Base-by-base conservation (phyloP, 1,139 yeast genomes). In the Pichia sp. region DNA sequence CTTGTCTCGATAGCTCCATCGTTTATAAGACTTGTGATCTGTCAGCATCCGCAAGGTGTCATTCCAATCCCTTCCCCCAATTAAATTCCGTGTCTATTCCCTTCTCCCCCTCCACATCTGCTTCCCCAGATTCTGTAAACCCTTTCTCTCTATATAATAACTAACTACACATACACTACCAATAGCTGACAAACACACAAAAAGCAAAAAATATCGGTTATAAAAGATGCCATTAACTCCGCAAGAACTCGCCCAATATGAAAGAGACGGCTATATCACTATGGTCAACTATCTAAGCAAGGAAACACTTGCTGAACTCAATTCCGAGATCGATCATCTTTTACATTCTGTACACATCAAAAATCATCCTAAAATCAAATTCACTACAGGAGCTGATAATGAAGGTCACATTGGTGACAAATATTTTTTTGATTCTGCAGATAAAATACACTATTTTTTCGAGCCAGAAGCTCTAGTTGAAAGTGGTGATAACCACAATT, bases 301-400 rank as follows among this genome's bases (percentile, higher is more conserved):
- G 0, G 65, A 62, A 2, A 70, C 73, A 37, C 68, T 74, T 2
- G 36, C 50, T 0, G 51, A 50, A 1, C 60, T 82, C 32, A 57
- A 77, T 37, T 40, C 45, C 0, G 69, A 72, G 45, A 68, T 84
- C 1, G 63, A 66, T 24, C 44, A 56, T 20, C 60, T 83, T 21
- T 65, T 82, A 36, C 51, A 59, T 1, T 65, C 67, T 5, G 70
- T 83, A 40, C 78, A 80, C 48, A 52, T 79, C 6, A 55, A 62
- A 3, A 60, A 62, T n/a, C 93, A 84, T 52, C 93, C 94, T 11
- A 61, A 72, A 59, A 83, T 91, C 26, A 73, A 71, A 54, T 84
- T 84, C 66, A 75, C 78, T 39, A 83, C 93, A 1, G 48, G 45
- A 17, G 76, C 72, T 22, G 75, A 73, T 31, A 55, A 59, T 30